Conservation (phyloP, 2,329 filamentous ascomycete species). For the Apiospora phragmitis region DNA sequence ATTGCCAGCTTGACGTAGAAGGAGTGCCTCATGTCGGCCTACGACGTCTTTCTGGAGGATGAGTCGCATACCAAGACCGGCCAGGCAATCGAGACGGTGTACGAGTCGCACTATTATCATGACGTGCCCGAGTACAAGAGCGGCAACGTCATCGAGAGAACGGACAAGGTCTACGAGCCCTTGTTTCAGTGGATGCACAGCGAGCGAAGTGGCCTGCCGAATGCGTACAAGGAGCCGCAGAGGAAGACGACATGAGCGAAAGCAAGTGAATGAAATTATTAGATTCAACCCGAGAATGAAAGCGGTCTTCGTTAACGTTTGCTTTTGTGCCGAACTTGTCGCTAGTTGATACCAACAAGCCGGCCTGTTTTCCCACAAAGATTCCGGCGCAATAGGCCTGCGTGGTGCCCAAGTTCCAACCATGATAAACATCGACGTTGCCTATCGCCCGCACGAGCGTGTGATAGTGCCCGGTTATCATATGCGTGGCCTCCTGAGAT, state of each 20-base stretch:
- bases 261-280: neutral
- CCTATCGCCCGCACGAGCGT: neutral
- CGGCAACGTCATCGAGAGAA: constrained; percentile 18
- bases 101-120: constrained; percentile 15
- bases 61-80: constrained; percentile 17
- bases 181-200: constrained; percentile 24
- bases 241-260: neutral
- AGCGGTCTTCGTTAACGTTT: neutral
- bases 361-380: too few species aligned
- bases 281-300: too few species aligned
- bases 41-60: constrained; percentile 20
- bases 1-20: constrained; percentile 15
- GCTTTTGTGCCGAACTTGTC: neutral
- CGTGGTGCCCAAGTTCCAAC: neutral
- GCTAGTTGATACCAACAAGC: too few species aligned
- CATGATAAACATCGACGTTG: neutral
- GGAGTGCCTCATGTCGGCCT: constrained; percentile 17
- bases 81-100: constrained; percentile 19
- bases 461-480: neutral
- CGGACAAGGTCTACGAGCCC: constrained; percentile 22
- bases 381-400: too few species aligned
- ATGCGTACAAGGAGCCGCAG: neutral
- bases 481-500: too few species aligned
- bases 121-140: constrained; percentile 20
- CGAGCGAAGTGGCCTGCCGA: constrained; percentile 17